A percentile compares a stretch with the other conserved stretches of the same genome.
Conservation (phyloP, 2,329 filamentous ascomycete genomes). For the Talaromyces sp. region DNA sequence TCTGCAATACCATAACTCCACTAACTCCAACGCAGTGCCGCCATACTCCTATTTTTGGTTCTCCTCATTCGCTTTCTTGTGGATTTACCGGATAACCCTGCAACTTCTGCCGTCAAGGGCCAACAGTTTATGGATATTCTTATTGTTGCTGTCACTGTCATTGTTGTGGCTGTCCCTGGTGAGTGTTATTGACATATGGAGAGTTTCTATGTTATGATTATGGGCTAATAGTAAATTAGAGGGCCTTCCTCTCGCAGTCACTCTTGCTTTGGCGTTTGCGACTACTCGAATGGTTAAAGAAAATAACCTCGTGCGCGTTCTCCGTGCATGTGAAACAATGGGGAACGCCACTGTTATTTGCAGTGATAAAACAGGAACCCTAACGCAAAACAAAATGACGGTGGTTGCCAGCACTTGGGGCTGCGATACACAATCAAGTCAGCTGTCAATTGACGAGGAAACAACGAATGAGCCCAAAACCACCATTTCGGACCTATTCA, state of each 20-base stretch:
- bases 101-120: constrained; percentile 66
- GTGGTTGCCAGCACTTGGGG: constrained; percentile 69
- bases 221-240: constrained; percentile 39
- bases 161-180: constrained; percentile 70
- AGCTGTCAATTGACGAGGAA: constrained; percentile 23
- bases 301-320: constrained; percentile 70
- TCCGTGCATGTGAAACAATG: constrained; percentile 78
- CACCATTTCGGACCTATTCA: constrained; percentile 24
- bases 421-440: constrained; percentile 53
- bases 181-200: constrained; percentile 11
- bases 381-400: constrained; percentile 72
- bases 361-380: constrained; percentile 72
- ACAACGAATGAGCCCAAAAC: constrained; percentile 7
- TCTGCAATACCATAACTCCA: constrained; percentile 10
- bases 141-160: constrained; percentile 73
- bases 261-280: constrained; percentile 69
- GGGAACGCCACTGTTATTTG: constrained; percentile 76
- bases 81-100: constrained; percentile 51
- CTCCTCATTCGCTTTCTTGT: constrained; percentile 82
- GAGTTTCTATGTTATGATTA: not conserved
- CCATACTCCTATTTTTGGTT: constrained; percentile 77
- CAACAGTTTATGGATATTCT: constrained; percentile 73
- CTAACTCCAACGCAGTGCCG: constrained; percentile 38
- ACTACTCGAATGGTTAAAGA: constrained; percentile 73
- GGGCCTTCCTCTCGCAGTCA: constrained; percentile 73